These are phyloP conservation scores for Scolecobasidium constrictum DNA, from an alignment of 2,329 filamentous ascomycete species.

Conservation along the genomic window DNA sequence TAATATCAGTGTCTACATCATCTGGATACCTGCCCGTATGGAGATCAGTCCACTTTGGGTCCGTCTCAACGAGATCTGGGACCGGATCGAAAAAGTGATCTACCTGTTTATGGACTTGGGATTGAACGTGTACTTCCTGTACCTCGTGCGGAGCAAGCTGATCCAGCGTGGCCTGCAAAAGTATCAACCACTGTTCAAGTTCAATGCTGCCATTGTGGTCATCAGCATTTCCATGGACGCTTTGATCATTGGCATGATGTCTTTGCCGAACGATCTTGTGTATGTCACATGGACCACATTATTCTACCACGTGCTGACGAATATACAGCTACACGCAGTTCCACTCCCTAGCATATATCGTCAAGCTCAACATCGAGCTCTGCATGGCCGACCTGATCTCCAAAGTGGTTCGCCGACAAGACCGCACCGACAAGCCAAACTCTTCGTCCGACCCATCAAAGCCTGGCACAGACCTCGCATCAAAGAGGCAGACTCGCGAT, in stretches of 20 bases:
- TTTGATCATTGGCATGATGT: background rate
- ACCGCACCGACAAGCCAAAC: background rate
- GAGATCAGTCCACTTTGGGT: conserved; percentile 31
- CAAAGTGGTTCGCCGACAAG: conserved; percentile 1
- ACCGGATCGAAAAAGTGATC: conserved; percentile 41
- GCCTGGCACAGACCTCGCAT: background rate
- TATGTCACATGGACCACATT: background rate
- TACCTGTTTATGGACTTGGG: conserved; percentile 39
- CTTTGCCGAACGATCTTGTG: background rate
- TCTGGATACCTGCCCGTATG: conserved; percentile 43
- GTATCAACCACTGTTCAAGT: conserved; percentile 27
- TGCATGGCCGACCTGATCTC: conserved; percentile 39
- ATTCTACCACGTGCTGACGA: background rate
- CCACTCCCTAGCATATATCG: conserved; percentile 38
- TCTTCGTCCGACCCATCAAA: background rate
- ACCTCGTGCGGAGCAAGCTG: conserved; percentile 26
- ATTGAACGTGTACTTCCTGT: conserved; percentile 44
- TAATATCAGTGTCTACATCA: conserved; percentile 43
- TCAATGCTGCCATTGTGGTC: conserved; percentile 30
- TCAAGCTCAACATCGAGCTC: conserved; percentile 43
- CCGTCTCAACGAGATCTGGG: conserved; percentile 40
- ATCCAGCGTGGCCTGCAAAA: conserved; percentile 29
- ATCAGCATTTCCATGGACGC: conserved; percentile 32
- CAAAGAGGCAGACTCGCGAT: background rate
- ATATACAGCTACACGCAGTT: conserved; percentile 34